A percentile compares a stretch with the other conserved stretches of the same genome.
phyloP scores from a whole-genome alignment of 257 asterid genomes.

The Rubia yunnanensis region DNA sequence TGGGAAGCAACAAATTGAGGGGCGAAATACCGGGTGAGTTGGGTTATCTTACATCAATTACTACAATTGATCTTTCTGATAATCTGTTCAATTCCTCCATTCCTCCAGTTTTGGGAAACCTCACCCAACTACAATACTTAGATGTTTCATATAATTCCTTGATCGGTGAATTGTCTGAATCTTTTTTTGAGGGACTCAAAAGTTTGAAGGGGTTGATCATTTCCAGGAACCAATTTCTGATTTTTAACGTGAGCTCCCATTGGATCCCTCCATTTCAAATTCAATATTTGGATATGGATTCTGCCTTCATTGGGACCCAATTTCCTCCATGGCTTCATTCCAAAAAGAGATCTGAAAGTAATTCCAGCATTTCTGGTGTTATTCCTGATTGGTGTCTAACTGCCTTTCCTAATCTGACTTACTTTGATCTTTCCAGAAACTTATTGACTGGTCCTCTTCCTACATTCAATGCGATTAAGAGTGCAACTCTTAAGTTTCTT shows the following conservation, averaged over 20 bases:
- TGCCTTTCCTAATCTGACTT: neutral
- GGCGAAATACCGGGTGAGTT: conserved; percentile 20
- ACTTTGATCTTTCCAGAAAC: conserved; percentile 1
- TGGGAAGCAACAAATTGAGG: neutral
- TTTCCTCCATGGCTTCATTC: neutral
- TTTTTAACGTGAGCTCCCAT: too few species aligned
- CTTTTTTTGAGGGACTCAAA: neutral
- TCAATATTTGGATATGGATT: neutral
- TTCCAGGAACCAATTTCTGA: too few species aligned
- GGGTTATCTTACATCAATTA: conserved; percentile 13
- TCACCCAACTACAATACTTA: neutral
- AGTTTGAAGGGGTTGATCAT: neutral
- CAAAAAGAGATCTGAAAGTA: neutral
- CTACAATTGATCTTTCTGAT: neutral
- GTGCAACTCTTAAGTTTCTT: too few species aligned
- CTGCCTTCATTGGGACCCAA: conserved; percentile 5
- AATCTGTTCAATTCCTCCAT: neutral
- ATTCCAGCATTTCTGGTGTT: neutral
- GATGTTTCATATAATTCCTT: conserved; percentile 2
- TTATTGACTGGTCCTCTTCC: neutral
- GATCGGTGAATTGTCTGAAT: too few species aligned
- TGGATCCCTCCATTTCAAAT: conserved; percentile 10
- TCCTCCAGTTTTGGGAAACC: conserved; percentile 5
- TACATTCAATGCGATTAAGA: neutral
- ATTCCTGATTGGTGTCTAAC: neutral